Base-by-base conservation (phyloP, 1,284 basidiomycete genomes). In the Spongispora temasekensis region DNA sequence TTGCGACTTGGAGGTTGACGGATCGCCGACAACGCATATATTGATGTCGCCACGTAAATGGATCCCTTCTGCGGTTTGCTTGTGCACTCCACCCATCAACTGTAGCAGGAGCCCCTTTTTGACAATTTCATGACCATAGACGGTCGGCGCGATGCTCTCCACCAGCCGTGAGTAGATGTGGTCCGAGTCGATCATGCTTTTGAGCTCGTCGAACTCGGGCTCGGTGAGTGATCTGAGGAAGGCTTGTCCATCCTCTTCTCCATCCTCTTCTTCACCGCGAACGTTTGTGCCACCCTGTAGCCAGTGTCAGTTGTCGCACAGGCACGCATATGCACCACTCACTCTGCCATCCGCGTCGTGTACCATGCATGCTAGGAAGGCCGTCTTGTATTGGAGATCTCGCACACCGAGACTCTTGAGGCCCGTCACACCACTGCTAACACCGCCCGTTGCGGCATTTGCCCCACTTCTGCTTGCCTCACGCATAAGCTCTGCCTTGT, bases 31-130 rank as follows among this genome's bases (percentile, higher is more conserved):
- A 62, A 99, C 97, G 73, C 97, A 99, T 60, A 99, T 95, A 71
- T 99, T 99, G 76, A 99, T 91, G 71, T 99, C 97, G 3, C 97
- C 97, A 77, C 97, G 89, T 21, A 99, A 83, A 74, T 98, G 88
- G 85, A 99, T 99, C 51, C 97, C 97, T 76, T 99, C 97, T 0
- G 84, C 80, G 0, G 97, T 99, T 73, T 95, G 88, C 76, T 99
- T 99, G 80, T 99, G 97, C 13, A 99, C 97, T 50, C 97, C 97
- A n/a, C 97, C 97, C 94, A 99, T 95, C 48, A 99, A 85, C 74
- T 99, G 97, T 15, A 99, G 82, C n/a, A 99, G 79, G 40, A 99
- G 84, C 10, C 97, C 97, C 76, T 99, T 99, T 81, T 99, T 99
- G 68, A 98, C 95, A 58, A 98, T 96, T 71, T 98, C 96, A 74